Conservation (phyloP, 805 yeast species). For the Nakazawaea ambrosiae region DNA sequence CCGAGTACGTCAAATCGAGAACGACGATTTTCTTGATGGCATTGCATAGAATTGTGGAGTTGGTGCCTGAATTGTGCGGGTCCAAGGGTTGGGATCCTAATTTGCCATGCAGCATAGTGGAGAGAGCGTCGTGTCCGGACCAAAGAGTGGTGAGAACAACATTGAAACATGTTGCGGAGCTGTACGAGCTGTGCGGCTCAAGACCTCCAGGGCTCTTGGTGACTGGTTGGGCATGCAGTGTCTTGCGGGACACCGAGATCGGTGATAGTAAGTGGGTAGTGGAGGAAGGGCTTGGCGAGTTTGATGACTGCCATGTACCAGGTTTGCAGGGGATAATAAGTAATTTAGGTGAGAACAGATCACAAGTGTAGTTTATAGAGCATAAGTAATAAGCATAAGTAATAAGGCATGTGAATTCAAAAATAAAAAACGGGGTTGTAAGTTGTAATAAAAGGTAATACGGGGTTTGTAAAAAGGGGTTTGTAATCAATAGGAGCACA, state of each 20-base stretch:
- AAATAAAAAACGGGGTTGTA: no score
- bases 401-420: no score
- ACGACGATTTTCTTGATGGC: constrained; percentile 91
- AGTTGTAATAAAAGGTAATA: no score
- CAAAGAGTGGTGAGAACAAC: constrained; percentile 79
- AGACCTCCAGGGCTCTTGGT: constrained; percentile 91
- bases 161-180: constrained; percentile 58
- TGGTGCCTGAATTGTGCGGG: constrained; percentile 37
- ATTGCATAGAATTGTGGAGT: constrained; percentile 62
- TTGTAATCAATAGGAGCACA: no score
- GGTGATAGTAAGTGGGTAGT: constrained; percentile 32
- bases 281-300: constrained; percentile 34
- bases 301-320: background rate
- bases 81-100: constrained; percentile 58
- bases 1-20: constrained; percentile 63
- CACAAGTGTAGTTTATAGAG: no score
- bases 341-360: no score
- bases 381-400: no score
- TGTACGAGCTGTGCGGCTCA: constrained; percentile 71
- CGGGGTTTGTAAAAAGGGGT: no score
- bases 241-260: constrained; percentile 24
- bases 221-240: constrained; percentile 72
- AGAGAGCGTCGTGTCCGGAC: constrained; percentile 90
- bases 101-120: constrained; percentile 80
- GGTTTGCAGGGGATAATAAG: background rate